phyloP scores from a whole-genome alignment of 768 basidiomycete species.

The Lactarius hatsudake region DNA sequence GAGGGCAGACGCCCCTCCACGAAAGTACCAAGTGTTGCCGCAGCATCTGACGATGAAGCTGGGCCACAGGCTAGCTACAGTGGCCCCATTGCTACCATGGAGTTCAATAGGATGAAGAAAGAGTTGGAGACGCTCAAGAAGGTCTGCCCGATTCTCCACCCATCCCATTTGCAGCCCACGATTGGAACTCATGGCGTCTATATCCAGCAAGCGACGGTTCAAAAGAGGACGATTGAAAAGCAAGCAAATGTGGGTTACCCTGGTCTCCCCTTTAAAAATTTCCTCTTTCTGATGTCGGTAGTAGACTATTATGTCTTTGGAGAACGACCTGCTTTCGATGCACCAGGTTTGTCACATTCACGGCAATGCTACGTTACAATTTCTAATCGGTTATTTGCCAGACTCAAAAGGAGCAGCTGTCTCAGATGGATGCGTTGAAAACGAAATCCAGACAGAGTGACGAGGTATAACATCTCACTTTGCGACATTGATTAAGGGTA shows the following conservation, averaged over 20 bases:
- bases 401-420: slow-evolving; percentile 47
- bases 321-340: slow-evolving; percentile 40
- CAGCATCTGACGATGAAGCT: slow-evolving; percentile 19
- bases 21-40: background rate
- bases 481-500: background rate
- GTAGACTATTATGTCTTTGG: slow-evolving; percentile 55
- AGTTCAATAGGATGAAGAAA: slow-evolving; percentile 52
- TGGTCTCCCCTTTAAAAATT: background rate
- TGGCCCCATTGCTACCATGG: slow-evolving; percentile 44
- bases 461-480: slow-evolving; percentile 43
- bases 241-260: slow-evolving; percentile 47
- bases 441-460: slow-evolving; percentile 50
- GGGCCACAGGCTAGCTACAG: slow-evolving; percentile 27
- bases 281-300: background rate
- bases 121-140: slow-evolving; percentile 58
- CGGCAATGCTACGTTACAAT: background rate
- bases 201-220: slow-evolving; percentile 40
- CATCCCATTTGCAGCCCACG: background rate
- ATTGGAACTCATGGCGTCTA: slow-evolving; percentile 12
- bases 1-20: slow-evolving; percentile 9
- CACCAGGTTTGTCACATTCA: slow-evolving; percentile 37
- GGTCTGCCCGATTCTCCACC: slow-evolving; percentile 28
- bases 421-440: slow-evolving; percentile 44
- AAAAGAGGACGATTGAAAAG: slow-evolving; percentile 51
- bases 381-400: slow-evolving; percentile 1